Evolutionary conservation across 768 basidiomycete genomes (phyloP).

Genomic region (Lanmaoa rubissima): DNA sequence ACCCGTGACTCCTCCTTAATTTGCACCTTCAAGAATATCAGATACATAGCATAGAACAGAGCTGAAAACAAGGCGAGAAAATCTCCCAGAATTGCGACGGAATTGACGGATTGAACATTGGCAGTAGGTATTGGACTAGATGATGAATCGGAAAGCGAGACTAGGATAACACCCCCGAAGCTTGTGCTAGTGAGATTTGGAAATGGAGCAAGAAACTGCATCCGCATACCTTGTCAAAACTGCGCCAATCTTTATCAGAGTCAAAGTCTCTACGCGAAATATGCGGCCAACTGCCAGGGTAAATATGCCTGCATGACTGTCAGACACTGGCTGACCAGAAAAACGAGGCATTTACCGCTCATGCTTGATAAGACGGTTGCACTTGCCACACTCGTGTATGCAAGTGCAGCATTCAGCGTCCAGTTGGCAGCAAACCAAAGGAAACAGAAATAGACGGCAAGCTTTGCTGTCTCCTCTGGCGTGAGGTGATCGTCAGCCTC

Average conservation of each 20-base stretch:
- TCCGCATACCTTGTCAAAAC: slow-evolving; percentile 70
- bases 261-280: slow-evolving; percentile 78
- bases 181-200: slow-evolving; percentile 37
- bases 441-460: slow-evolving; percentile 80
- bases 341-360: slow-evolving; percentile 59
- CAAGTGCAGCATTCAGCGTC: slow-evolving; percentile 79
- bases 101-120: slow-evolving; percentile 15
- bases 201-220: neutral
- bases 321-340: neutral
- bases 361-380: slow-evolving; percentile 86
- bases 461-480: slow-evolving; percentile 64
- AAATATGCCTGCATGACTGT: slow-evolving; percentile 71
- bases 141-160: slow-evolving; percentile 82
- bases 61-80: slow-evolving; percentile 83
- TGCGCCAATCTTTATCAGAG: slow-evolving; percentile 67
- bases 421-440: slow-evolving; percentile 97
- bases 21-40: slow-evolving; percentile 84
- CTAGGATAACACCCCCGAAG: slow-evolving; percentile 79
- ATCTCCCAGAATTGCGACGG: slow-evolving; percentile 61
- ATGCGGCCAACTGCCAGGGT: slow-evolving; percentile 82
- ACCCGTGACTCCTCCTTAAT: slow-evolving; percentile 79
- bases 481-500: slow-evolving; percentile 46
- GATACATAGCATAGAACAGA: slow-evolving; percentile 84
- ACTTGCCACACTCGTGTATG: slow-evolving; percentile 91
- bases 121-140: slow-evolving; percentile 11